These are phyloP conservation scores for Brettanomyces nanus DNA, from an alignment of 805 yeast species.

Conservation along the genomic window DNA sequence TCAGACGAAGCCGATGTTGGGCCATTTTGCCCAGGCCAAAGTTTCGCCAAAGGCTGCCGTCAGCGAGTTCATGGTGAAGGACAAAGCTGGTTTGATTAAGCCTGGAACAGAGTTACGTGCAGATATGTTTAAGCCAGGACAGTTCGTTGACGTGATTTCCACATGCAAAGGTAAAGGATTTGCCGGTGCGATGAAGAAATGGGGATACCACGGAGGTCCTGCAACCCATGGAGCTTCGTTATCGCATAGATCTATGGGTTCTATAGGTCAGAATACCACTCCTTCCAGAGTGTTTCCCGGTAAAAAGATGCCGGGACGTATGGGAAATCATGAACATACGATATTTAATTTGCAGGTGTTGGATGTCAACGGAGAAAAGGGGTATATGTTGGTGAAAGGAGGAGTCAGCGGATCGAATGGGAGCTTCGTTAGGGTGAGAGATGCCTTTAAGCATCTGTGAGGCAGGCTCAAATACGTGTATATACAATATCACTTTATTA, in stretches of 20 bases:
- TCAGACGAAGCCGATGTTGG: conserved; percentile 57
- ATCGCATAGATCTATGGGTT: conserved; percentile 94
- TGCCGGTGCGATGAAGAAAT: conserved; percentile 96
- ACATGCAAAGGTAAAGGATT: conserved; percentile 91
- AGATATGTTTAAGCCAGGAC: conserved; percentile 77
- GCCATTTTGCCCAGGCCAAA: conserved; percentile 68
- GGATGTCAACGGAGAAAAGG: conserved; percentile 73
- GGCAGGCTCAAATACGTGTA: too few relatives aligned
- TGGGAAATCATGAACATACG: conserved; percentile 76
- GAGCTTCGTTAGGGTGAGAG: conserved; percentile 63
- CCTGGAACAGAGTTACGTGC: conserved; percentile 75
- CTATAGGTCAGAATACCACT: conserved; percentile 90
- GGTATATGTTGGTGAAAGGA: conserved; percentile 79
- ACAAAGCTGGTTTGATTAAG: conserved; percentile 56
- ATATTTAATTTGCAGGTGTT: conserved; percentile 68
- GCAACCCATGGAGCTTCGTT: conserved; percentile 95
- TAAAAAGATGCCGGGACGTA: conserved; percentile 96
- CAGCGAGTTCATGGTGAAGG: conserved; percentile 73
- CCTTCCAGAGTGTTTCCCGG: conserved; percentile 97
- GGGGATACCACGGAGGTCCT: conserved; percentile 78
- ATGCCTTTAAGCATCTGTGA: conserved; percentile 78
- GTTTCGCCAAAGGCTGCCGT: conserved; percentile 77
- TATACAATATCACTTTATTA: too few relatives aligned
- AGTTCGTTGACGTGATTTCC: conserved; percentile 73
- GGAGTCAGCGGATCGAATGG: conserved; percentile 87